Evolutionary conservation across 495 filamentous ascomycete genomes (phyloP).

Genomic region (Hypoxylon perforatum): DNA sequence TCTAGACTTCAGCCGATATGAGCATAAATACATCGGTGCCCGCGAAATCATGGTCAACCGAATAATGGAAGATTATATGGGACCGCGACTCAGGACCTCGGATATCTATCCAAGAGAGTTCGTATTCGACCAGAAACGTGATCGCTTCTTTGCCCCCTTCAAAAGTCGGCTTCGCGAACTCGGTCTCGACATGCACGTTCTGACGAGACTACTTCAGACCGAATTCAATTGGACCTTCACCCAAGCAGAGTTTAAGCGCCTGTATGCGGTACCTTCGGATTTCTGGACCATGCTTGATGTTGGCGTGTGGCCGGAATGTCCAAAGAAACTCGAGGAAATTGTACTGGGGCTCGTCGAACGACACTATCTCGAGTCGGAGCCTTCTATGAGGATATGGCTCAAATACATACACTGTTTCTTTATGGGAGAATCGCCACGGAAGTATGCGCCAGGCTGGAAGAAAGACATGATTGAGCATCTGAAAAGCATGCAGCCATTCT

Average conservation of each 20-base stretch:
- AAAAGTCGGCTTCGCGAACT: constrained; percentile 37
- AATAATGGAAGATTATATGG: constrained; percentile 51
- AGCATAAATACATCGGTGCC: constrained; percentile 44
- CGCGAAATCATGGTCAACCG: constrained; percentile 51
- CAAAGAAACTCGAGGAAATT: neutral
- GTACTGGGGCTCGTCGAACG: constrained; percentile 43
- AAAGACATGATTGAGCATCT: constrained; percentile 34
- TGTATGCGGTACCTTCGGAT: neutral
- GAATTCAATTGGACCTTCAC: constrained; percentile 17
- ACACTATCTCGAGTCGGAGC: constrained; percentile 48
- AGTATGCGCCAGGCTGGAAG: constrained; percentile 27
- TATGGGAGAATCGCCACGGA: no score
- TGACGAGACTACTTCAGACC: constrained; percentile 41
- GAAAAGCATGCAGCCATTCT: constrained; percentile 9
- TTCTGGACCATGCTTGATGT: neutral
- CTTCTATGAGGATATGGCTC: constrained; percentile 41
- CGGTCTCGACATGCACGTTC: constrained; percentile 41
- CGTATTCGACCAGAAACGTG: neutral
- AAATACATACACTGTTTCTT: constrained; percentile 1
- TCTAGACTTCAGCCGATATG: constrained; percentile 47
- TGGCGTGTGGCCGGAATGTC: neutral
- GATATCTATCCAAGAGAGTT: constrained; percentile 19
- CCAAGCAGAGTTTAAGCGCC: neutral
- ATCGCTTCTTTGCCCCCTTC: constrained; percentile 15
- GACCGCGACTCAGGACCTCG: constrained; percentile 26